Conservation (phyloP, 768 basidiomycete species). For the Psilocybe cyanescens region DNA sequence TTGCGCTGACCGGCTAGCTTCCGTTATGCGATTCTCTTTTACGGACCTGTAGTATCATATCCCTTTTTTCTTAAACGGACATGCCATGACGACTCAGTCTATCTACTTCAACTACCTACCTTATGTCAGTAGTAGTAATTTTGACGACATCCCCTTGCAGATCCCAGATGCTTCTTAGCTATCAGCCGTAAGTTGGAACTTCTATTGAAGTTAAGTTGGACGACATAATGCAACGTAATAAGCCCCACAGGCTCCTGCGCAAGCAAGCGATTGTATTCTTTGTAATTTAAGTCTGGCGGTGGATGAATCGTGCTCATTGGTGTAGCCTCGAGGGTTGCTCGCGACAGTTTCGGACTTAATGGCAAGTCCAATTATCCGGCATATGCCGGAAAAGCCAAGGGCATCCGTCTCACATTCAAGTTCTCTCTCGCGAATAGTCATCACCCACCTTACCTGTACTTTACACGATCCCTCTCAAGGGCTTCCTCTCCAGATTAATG, state of each 20-base stretch:
- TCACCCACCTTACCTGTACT: neutral
- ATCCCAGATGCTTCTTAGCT: neutral
- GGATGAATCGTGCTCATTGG: no score
- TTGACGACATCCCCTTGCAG: neutral
- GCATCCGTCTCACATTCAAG: neutral
- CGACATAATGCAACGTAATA: no score
- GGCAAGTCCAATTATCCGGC: neutral
- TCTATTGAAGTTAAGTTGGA: no score
- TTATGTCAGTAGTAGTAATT: neutral
- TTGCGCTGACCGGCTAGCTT: constrained; percentile 9
- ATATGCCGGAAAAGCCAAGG: neutral
- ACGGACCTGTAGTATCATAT: neutral
- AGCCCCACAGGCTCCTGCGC: no score
- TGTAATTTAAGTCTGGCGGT: no score
- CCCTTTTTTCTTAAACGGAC: neutral
- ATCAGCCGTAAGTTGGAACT: no score
- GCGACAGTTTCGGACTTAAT: neutral
- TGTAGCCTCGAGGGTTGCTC: no score
- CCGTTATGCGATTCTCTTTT: neutral
- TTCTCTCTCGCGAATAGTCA: neutral
- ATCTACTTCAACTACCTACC: neutral
- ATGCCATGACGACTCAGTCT: neutral
- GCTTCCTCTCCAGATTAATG: neutral
- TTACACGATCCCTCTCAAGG: neutral
- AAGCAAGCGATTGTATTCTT: no score